Base-by-base conservation (phyloP, 768 basidiomycete genomes). In the Termitomyces sp. region DNA sequence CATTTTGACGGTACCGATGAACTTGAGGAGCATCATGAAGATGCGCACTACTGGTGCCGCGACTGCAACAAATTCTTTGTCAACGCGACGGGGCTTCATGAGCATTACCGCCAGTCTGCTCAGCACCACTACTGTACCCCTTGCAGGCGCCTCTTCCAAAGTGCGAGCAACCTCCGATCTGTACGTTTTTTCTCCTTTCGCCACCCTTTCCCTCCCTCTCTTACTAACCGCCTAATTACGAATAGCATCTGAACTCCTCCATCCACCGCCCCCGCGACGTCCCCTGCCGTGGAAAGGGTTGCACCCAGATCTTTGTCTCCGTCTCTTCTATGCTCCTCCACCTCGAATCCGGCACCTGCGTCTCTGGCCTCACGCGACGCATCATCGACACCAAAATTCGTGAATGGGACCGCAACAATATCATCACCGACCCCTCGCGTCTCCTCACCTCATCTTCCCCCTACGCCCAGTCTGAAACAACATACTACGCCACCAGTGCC, bases 311-410 rank as follows among this genome's bases (percentile, higher is more conserved):
- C 1, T 89, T 88, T 68, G 66, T 83, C 51, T 81, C 78, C 19
- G 70, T 62, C 43, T 76, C 85, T 9, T 80, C 84, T 10, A 72
- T 89, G 46, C 63, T 81, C 33, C 75, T 80, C 31, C 87, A 90
- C 66, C 75, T 87, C 64, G 88, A 89, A 63, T 70, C 75, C 11
- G 86, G 86, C 1, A 59, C 64, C 3, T 88, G 88, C 64, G 51
- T 60, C 23, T 85, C 85, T 0, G 78, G 82, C 11, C 66, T 80
- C 41, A 63, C 66, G 37, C 70, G 72, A 53, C 59, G 75, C 54
- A 54, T 68, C 46, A 66, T 85, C 47, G 74, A 83, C 68, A 66
- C 62, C 40, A 68, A 64, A 55, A 70, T 84, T 48, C 73, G 70
- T 48, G 31, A 71, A 50, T 54, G 71, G 50, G 86, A 88, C 64